Percentiles rank a stretch among this genome's conserved stretches.
Conservation (phyloP, 2,329 filamentous ascomycete genomes). For the Curvularia verruculosa region DNA sequence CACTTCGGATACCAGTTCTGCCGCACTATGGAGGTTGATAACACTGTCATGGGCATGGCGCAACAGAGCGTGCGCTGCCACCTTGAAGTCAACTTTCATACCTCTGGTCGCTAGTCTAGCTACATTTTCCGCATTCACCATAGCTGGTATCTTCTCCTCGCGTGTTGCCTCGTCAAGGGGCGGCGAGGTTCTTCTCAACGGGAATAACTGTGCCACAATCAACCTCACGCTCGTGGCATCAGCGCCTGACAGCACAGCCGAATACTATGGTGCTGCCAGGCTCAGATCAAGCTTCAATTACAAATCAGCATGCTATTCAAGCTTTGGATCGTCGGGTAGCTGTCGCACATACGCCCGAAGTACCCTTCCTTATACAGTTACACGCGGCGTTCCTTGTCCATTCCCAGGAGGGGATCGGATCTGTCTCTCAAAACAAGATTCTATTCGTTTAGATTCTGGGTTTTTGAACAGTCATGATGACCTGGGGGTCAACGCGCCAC, state of each 20-base stretch:
- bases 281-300: constrained; percentile 26
- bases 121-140: constrained; percentile 23
- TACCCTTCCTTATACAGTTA: constrained; percentile 15
- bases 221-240: constrained; percentile 12
- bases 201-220: constrained; percentile 17
- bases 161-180: constrained; percentile 44
- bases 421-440: constrained; percentile 19
- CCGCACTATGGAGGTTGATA: constrained; percentile 26
- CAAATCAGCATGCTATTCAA: constrained; percentile 27
- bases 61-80: constrained; percentile 4
- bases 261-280: constrained; percentile 10
- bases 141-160: constrained; percentile 45
- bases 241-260: not conserved
- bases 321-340: constrained; percentile 12
- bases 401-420: constrained; percentile 22
- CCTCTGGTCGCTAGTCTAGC: constrained; percentile 10
- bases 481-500: constrained; percentile 33
- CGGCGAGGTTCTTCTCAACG: constrained; percentile 41
- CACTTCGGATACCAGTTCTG: constrained; percentile 35
- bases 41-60: constrained; percentile 26
- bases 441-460: constrained; percentile 32
- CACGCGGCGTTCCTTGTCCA: constrained; percentile 23
- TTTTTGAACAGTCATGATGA: constrained; percentile 28
- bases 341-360: constrained; percentile 27
- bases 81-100: constrained; percentile 18